A percentile compares a stretch with the other conserved stretches of the same genome.
phyloP scores from a whole-genome alignment of 2,329 filamentous ascomycete genomes.

The Paecilomyces formosus region DNA sequence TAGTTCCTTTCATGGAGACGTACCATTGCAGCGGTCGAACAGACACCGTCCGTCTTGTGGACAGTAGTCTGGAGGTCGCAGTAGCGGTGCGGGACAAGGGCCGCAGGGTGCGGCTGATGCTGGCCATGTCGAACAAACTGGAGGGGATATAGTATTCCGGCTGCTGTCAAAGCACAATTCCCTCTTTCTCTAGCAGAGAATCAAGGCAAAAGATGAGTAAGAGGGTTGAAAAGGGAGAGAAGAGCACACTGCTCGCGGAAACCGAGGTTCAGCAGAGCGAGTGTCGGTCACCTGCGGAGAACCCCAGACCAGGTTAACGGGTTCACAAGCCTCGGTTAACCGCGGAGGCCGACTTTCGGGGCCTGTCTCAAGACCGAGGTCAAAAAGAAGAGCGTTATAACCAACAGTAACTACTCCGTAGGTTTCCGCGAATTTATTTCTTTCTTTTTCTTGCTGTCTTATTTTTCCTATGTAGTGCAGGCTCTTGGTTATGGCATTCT shows the following conservation, averaged over 20 bases:
- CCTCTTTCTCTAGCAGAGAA: not conserved
- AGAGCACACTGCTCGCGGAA: not conserved
- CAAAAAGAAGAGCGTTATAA: too few relatives aligned
- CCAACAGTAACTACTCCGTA: not conserved
- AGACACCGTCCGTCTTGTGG: slow-evolving; percentile 29
- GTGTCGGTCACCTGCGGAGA: slow-evolving; percentile 4
- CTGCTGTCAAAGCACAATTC: not conserved
- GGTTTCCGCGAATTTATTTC: not conserved
- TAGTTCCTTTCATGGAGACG: slow-evolving; percentile 5
- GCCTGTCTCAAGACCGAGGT: not conserved
- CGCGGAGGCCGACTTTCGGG: slow-evolving; percentile 1
- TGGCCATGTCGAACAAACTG: slow-evolving; percentile 35
- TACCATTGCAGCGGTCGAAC: slow-evolving; percentile 37
- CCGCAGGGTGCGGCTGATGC: slow-evolving; percentile 40
- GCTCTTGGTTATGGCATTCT: too few relatives aligned
- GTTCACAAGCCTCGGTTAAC: slow-evolving; percentile 13
- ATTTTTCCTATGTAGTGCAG: too few relatives aligned
- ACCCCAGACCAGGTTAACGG: slow-evolving; percentile 6
- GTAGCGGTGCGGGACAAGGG: slow-evolving; percentile 35
- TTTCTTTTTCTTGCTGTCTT: too few relatives aligned
- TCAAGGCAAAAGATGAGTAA: not conserved
- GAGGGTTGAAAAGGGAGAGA: not conserved
- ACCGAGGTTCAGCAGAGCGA: not conserved
- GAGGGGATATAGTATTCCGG: not conserved
- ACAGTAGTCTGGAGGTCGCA: slow-evolving; percentile 26